Percentiles rank a stretch among this genome's conserved stretches.
These are phyloP conservation scores for Acer yangbiense DNA, from an alignment of 345 rosid genomes.

Conservation along the genomic window DNA sequence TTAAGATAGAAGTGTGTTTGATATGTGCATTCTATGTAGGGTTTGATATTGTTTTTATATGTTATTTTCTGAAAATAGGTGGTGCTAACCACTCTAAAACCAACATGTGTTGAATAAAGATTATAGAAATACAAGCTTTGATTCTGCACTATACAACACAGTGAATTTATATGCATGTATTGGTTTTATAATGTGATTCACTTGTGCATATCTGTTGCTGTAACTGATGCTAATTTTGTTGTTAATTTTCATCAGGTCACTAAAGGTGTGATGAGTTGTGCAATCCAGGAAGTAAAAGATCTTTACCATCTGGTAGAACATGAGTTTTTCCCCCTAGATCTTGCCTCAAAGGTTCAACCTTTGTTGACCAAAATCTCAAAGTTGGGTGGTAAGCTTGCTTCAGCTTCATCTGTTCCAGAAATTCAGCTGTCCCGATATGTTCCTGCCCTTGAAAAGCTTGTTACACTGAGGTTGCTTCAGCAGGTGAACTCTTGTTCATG, in stretches of 20 bases:
- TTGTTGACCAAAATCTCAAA: constrained; percentile 73
- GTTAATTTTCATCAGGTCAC: constrained; percentile 51
- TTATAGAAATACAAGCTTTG: neutral
- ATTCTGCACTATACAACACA: neutral
- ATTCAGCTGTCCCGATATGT: constrained; percentile 81
- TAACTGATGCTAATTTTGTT: constrained; percentile 7
- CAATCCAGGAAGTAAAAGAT: constrained; percentile 95
- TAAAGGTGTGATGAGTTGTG: constrained; percentile 93
- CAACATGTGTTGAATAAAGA: no score
- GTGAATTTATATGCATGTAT: neutral
- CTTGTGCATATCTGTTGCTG: neutral
- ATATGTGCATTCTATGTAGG: neutral
- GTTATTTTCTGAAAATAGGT: neutral
- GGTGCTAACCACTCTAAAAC: neutral
- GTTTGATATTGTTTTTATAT: neutral
- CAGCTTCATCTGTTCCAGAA: constrained; percentile 91
- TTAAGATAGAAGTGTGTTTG: neutral
- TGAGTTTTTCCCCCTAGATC: constrained; percentile 85
- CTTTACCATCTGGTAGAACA: constrained; percentile 88
- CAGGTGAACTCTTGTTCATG: constrained; percentile 54
- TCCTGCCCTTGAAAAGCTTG: constrained; percentile 84
- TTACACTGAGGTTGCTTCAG: constrained; percentile 84
- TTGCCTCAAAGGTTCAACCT: constrained; percentile 78
- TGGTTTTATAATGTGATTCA: neutral
- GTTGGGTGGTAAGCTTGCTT: constrained; percentile 86